Conservation (phyloP, 2,329 filamentous ascomycete species). For the Pseudogymnoascus sp. region DNA sequence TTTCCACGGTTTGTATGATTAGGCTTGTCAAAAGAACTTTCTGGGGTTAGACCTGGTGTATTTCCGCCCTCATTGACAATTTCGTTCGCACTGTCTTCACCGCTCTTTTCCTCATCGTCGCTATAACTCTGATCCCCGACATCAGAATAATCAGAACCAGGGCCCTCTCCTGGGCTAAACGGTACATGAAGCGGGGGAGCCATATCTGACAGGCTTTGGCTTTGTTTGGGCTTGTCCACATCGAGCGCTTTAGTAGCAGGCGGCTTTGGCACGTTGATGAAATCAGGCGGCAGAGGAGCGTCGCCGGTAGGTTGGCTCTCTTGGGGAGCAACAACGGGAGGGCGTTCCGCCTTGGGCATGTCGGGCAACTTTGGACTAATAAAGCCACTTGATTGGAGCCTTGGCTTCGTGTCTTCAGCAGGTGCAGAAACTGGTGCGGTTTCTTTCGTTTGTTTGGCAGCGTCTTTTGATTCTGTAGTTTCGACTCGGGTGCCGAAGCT, state of each 20-base stretch:
- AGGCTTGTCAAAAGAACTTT: conserved; percentile 51
- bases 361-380: background rate
- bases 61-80: conserved; percentile 45
- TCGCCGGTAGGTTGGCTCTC: background rate
- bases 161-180: conserved; percentile 25
- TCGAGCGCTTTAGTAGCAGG: conserved; percentile 23
- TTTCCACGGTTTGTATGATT: conserved; percentile 32
- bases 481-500: background rate
- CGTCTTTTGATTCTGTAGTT: background rate
- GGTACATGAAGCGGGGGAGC: conserved; percentile 25
- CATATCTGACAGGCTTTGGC: conserved; percentile 16
- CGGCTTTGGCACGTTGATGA: conserved; percentile 27
- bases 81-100: conserved; percentile 58
- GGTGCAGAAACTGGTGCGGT: background rate
- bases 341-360: background rate
- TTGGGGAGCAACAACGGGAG: background rate
- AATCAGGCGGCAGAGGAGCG: conserved; percentile 37
- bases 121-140: conserved; percentile 37
- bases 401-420: background rate
- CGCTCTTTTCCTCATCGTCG: conserved; percentile 46
- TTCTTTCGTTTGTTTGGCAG: background rate
- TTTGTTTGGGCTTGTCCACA: conserved; percentile 1
- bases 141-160: conserved; percentile 16
- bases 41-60: conserved; percentile 47
- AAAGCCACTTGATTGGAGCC: background rate